Evolutionary conservation across 2,329 filamentous ascomycete genomes (phyloP).

Genomic region (Ophiostoma perfectum): DNA sequence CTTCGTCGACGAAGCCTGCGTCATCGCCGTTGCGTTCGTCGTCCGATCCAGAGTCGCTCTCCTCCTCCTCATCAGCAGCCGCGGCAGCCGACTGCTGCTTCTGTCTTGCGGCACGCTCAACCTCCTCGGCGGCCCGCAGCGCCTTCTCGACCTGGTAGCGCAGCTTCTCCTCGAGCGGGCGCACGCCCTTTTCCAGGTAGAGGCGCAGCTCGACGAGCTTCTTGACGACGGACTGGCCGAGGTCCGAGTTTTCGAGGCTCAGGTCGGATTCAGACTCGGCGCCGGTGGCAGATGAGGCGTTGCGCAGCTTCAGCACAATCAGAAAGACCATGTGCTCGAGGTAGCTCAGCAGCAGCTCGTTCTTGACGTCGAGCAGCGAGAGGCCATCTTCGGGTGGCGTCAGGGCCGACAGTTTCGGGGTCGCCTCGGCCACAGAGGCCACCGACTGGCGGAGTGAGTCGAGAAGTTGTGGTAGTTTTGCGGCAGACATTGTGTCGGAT

Average conservation of each 20-base stretch:
- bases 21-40: conserved; percentile 23
- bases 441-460: conserved; percentile 55
- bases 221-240: conserved; percentile 65
- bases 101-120: conserved; percentile 44
- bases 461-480: conserved; percentile 43
- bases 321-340: conserved; percentile 89
- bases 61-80: conserved; percentile 36
- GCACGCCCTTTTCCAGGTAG: conserved; percentile 87
- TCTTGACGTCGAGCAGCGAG: conserved; percentile 91
- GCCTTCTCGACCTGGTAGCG: conserved; percentile 97
- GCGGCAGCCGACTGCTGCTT: conserved; percentile 34
- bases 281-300: conserved; percentile 33
- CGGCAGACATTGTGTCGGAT: conserved; percentile 30
- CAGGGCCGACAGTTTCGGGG: conserved; percentile 57
- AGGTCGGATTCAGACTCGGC: conserved; percentile 19
- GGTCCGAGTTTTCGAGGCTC: conserved; percentile 35
- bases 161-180: conserved; percentile 80
- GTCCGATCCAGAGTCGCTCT: conserved; percentile 29
- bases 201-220: conserved; percentile 89
- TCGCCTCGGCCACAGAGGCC: conserved; percentile 59
- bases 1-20: conserved; percentile 20
- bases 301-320: conserved; percentile 72
- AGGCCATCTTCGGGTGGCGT: conserved; percentile 79
- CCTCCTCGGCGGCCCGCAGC: conserved; percentile 76
- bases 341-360: conserved; percentile 94